Base-by-base conservation (phyloP, 768 basidiomycete genomes). In the Pleurotus platypus region DNA sequence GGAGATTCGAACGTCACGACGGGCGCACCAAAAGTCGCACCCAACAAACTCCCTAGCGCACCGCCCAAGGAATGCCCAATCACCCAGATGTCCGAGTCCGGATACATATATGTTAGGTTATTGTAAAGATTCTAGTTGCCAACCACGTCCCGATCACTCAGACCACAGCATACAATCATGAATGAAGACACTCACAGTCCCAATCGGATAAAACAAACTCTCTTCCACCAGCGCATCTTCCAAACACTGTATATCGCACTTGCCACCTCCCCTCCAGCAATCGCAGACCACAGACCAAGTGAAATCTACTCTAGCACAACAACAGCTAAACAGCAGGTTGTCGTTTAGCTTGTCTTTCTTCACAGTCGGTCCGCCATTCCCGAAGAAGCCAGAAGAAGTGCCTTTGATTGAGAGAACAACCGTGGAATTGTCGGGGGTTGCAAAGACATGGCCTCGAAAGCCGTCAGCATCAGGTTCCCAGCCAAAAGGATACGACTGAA, bases 311-410 rank as follows among this genome's bases (percentile, higher is more conserved):
- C 84, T 75, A 0, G 96, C 96, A 69, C 96, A 98, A 71, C 96
- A 98, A 67, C 96, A 98, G 60, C 87, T 89, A 70, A 96, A 96
- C 57, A 98, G 71, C 5, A 97, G 69, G 62, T 95, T 98, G 68
- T 98, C 94, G 74, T 98, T 98, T 55, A 90, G 68, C 71, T 90
- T 95, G 76, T 98, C 96, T 66, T 94, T 96, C 75, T 84, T 86
- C 2, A 78, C 78, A n/a, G 96, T 98, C 12, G 87, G 86, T 0
- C 93, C 92, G 0, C 85, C 86, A 16, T 87, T 82, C 1, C 90
- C 83, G 51, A 92, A 80, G 8, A 85, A 49, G 2, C 82, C 82
- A 0, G 90, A 84, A n/a, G 91, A 91, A 0, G 95, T 97, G 35
- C 96, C 96, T 70, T 98, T 98, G 78, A 98, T 89, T 22, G 92